Conservation (phyloP, 108 stramenopile genomes). For the Aureococcus anophagefferens region DNA sequence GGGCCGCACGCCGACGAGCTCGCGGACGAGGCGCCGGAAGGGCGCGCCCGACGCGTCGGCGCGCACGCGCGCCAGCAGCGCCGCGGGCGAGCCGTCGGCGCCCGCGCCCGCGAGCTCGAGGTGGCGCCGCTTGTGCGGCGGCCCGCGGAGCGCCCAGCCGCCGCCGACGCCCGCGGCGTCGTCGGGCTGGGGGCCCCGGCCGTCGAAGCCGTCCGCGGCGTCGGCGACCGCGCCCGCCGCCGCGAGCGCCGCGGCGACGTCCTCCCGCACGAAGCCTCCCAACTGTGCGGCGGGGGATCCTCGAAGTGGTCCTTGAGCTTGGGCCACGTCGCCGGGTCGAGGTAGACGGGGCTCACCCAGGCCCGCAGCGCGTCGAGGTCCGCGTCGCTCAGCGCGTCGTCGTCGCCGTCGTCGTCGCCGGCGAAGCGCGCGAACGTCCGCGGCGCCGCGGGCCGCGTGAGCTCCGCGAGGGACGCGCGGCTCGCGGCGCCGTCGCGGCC, state of each 20-base stretch:
- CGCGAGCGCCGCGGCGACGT: constrained; percentile 18
- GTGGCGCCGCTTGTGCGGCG: constrained; percentile 86
- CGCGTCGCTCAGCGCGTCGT: neutral
- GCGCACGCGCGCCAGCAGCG: constrained; percentile 44
- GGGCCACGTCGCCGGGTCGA: neutral
- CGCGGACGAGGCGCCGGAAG: constrained; percentile 16
- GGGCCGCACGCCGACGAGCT: constrained; percentile 25
- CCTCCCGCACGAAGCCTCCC: constrained; percentile 5
- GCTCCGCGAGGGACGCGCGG: neutral
- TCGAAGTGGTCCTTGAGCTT: neutral
- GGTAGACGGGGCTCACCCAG: constrained; percentile 29
- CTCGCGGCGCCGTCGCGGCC: neutral
- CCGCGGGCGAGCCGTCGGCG: constrained; percentile 51
- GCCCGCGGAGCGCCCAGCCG: constrained; percentile 74
- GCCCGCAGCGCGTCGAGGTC: constrained; percentile 19
- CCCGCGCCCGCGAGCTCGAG: constrained; percentile 50
- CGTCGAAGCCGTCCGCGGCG: constrained; percentile 40
- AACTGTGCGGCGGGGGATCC: neutral
- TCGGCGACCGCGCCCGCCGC: constrained; percentile 32
- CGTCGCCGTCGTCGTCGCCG: neutral
- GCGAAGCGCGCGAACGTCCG: too few relatives aligned
- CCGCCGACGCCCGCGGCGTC: constrained; percentile 43
- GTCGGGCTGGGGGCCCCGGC: too few relatives aligned
- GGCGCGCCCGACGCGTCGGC: constrained; percentile 28
- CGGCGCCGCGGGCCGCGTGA: too few relatives aligned